Evolutionary conservation across 305 asterid species (phyloP), one percentile per base, ranked within the genome.

Genomic region (Ajuga reptans): DNA sequence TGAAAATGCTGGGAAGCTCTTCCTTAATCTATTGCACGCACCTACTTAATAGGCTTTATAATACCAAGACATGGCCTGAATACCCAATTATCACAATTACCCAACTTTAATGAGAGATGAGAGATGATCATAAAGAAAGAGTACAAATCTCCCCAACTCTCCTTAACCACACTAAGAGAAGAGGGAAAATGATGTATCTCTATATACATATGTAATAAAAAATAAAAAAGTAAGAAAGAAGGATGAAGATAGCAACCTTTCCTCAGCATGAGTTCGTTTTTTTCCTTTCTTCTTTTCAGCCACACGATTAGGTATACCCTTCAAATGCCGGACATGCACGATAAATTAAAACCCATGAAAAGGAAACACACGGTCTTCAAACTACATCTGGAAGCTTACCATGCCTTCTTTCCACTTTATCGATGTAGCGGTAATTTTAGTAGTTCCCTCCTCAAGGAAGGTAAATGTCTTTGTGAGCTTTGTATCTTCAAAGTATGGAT

Each of bases 391-490:
- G 69, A 57, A 69, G 37, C 89, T 80, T 79, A 92, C 97, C 92
- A 76, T 84, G 84, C 94, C 96, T 72, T 90, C 94, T 81, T 84
- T 93, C 98, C 98, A 93, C 72, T 84, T 87, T 39, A 93, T 93
- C 36, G 90, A 56, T 53, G 98, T 88, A 47, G 95, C 89, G 43
- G 89, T 83, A 76, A 91, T 80, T 72, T 86, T 86, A 4, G 89
- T 86, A 5, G 90, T 68, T 43, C 96, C 99, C 72, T 90, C 97
- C 65, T 93, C 98, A 17, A 81, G 89, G 78, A 90, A 93, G 54
- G 87, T 69, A 78, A 85, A 90, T 59, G 88, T 80, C 89, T 93
- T 92, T 11, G 79, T 84, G 72, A 92, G 95, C 82, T 74, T 83
- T n/a, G 89, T 27, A 78, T 90, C 88, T 80, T 93, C 94, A 33